These are phyloP conservation scores for Daedaleopsis sinensis DNA, from an alignment of 768 basidiomycete species.

Conservation along the genomic window DNA sequence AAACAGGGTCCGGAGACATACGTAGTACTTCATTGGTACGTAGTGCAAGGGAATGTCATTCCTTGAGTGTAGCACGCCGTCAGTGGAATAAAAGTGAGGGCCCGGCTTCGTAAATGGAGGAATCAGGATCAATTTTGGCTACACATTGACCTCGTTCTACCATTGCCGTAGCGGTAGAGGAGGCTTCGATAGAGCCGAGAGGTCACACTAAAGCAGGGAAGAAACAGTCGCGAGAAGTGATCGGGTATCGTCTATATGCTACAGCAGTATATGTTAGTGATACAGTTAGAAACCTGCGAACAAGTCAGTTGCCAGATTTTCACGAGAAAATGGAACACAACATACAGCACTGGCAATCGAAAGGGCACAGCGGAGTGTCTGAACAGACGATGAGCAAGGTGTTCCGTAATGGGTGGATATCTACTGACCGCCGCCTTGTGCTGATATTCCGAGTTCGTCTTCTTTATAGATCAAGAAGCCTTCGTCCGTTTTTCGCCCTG, in stretches of 20 bases:
- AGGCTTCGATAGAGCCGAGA: constrained; percentile 64
- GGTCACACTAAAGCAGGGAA: not conserved
- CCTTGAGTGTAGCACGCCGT: constrained; percentile 21
- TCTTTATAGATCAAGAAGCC: constrained; percentile 82
- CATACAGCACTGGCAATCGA: constrained; percentile 89
- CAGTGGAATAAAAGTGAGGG: constrained; percentile 13
- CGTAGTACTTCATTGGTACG: not conserved
- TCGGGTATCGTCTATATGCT: constrained; percentile 16
- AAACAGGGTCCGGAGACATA: not conserved
- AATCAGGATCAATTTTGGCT: constrained; percentile 50
- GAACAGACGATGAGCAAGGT: constrained; percentile 21
- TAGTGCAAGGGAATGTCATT: constrained; percentile 4
- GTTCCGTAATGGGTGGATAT: constrained; percentile 6
- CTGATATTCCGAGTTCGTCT: constrained; percentile 73
- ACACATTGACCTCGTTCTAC: constrained; percentile 60
- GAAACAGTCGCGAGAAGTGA: not conserved
- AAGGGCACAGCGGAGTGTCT: constrained; percentile 87
- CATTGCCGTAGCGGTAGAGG: constrained; percentile 41
- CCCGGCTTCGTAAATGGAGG: constrained; percentile 16
- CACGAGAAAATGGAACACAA: constrained; percentile 7
- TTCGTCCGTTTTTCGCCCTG: constrained; percentile 80
- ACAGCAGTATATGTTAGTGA: constrained; percentile 11
- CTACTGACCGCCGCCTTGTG: constrained; percentile 70
- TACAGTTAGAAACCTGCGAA: constrained; percentile 16
- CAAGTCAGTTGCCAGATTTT: not conserved